These are phyloP conservation scores for Petunia axillaris DNA, from an alignment of 257 asterid species.

Conservation along the genomic window DNA sequence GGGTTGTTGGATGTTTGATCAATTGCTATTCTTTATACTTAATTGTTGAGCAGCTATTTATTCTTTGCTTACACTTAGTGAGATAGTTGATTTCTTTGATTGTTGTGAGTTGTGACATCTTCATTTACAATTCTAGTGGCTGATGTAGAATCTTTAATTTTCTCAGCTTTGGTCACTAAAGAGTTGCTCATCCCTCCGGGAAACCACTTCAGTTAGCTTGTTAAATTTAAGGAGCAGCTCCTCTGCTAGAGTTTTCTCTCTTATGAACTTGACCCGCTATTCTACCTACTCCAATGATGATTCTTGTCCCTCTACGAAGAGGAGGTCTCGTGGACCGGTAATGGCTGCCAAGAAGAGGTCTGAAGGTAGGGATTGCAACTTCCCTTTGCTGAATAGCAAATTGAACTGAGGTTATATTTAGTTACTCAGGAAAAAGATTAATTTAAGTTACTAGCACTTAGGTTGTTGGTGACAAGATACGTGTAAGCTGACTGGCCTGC, in stretches of 20 bases:
- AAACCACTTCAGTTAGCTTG: slow-evolving; percentile 54
- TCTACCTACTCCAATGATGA: slow-evolving; percentile 57
- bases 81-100: neutral
- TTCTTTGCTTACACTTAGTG: slow-evolving; percentile 6
- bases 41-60: neutral
- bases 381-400: neutral
- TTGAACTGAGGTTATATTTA: slow-evolving; percentile 6
- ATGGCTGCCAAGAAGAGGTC: slow-evolving; percentile 79
- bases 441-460: slow-evolving; percentile 18
- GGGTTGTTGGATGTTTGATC: slow-evolving; percentile 31
- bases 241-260: slow-evolving; percentile 54
- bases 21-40: slow-evolving; percentile 29
- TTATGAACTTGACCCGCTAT: slow-evolving; percentile 49
- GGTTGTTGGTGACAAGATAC: slow-evolving; percentile 25
- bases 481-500: slow-evolving; percentile 28
- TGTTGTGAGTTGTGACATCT: slow-evolving; percentile 8
- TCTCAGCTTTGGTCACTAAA: slow-evolving; percentile 76
- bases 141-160: slow-evolving; percentile 42
- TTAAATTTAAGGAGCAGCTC: slow-evolving; percentile 61
- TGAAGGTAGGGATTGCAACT: slow-evolving; percentile 53
- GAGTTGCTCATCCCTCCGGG: slow-evolving; percentile 67
- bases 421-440: neutral
- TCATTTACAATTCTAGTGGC: slow-evolving; percentile 32
- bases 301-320: slow-evolving; percentile 50
- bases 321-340: slow-evolving; percentile 73